Percentiles rank a stretch among this genome's conserved stretches.
phyloP scores from a whole-genome alignment of 495 filamentous ascomycete genomes.

The Beverwykella pulmonaria region DNA sequence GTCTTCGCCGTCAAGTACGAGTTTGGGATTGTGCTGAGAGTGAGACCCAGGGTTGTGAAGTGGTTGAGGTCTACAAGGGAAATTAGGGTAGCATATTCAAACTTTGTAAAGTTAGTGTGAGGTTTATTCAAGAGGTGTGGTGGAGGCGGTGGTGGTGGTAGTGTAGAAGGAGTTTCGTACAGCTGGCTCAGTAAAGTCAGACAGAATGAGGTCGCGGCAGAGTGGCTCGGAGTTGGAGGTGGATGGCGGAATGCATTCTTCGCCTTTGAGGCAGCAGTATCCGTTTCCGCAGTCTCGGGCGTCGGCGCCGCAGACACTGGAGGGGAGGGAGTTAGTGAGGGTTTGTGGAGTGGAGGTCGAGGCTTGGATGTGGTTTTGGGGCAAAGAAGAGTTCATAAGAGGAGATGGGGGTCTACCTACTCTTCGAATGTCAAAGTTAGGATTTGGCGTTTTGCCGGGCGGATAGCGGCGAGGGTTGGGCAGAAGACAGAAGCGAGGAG shows the following conservation, averaged over 20 bases:
- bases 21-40: neutral
- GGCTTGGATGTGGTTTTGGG: too few species aligned
- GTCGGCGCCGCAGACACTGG: slow-evolving; percentile 15
- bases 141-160: neutral
- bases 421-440: slow-evolving; percentile 10
- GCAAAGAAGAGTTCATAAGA: too few species aligned
- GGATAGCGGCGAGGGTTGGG: neutral
- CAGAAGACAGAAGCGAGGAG: neutral
- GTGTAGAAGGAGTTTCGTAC: neutral
- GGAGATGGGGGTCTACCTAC: too few species aligned
- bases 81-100: slow-evolving; percentile 1
- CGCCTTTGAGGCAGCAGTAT: slow-evolving; percentile 12
- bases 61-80: neutral
- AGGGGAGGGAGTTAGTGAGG: too few species aligned
- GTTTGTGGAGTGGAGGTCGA: too few species aligned
- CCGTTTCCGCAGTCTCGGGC: slow-evolving; percentile 19
- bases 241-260: slow-evolving; percentile 16
- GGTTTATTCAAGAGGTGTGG: neutral
- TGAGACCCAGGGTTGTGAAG: slow-evolving; percentile 2
- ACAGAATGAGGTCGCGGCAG: slow-evolving; percentile 11
- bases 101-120: slow-evolving; percentile 1
- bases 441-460: slow-evolving; percentile 21
- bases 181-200: slow-evolving; percentile 2
- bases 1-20: neutral
- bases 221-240: neutral